Evolutionary conservation across 2,329 filamentous ascomycete species (phyloP), one percentile per base, ranked within the genome.

Genomic region (Samsoniella hepiali): DNA sequence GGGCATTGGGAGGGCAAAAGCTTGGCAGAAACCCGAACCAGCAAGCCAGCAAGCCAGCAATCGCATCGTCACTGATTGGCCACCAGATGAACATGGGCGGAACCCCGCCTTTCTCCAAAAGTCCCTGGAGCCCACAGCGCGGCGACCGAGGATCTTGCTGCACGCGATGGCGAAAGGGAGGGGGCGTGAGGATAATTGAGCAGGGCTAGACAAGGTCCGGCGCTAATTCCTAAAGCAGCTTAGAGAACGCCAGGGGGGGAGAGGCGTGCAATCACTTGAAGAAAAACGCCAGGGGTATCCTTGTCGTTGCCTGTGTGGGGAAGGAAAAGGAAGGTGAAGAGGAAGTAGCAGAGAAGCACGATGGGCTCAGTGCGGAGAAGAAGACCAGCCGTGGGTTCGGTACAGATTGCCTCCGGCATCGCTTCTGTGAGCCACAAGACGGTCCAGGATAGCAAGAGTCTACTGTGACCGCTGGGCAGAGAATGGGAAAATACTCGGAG

Each of bases 61-160:
- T 60, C 58, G 58, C 47, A 34, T 53, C 47, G 45, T 40, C 34
- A n/a, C 17, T 60, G 47, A 60, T 60, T 60, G 58, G 58, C 34
- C 32, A 59, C 6, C 27, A 34, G 31, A 38, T 38, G 36, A 17
- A 42, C 36, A 57, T 45, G 36, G 34, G 6, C 22, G 15, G 31
- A 58, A 31, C 57, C 49, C 58, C 58, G 58, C 58, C 36, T 9
- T 60, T 53, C 58, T 60, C 58, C 58, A 60, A 60, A 60, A 60
- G 58, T 60, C 49, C 58, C 58, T 60, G 45, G 49, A 60, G 45
- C 57, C 29, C 10, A 13, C 38, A 40, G 38, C 38, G 38, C 22
- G 27, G 31, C 13, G 38, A 44, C 54, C 54, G 38, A 56, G 54
- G 42, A 40, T 45, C 45, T 40, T 57, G 10, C 27, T 31, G 32